A percentile compares a stretch with the other conserved stretches of the same genome.
Conservation (phyloP, 371 early-diverging fungal genomes). For the Mortierella sp. region DNA sequence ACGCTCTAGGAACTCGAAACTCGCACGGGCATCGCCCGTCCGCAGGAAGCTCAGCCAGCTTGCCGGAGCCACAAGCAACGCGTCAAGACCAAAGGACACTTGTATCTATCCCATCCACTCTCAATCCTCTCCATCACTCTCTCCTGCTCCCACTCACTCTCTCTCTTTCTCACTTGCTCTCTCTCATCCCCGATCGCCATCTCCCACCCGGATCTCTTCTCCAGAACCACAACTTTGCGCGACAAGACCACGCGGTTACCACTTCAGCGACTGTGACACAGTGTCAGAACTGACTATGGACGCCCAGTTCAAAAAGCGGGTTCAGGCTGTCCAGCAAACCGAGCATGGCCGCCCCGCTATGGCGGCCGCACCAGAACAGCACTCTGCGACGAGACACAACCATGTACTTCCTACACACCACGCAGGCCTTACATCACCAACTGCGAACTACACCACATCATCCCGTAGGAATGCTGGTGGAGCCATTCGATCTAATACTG, state of each 20-base stretch:
- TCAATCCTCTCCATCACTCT: background rate
- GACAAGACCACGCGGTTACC: too few relatives aligned
- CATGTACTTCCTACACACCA: constrained; percentile 10
- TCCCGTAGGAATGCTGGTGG: constrained; percentile 13
- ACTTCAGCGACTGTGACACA: too few relatives aligned
- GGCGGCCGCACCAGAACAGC: constrained; percentile 8
- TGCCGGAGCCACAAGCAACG: too few relatives aligned
- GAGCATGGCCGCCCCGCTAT: constrained; percentile 3
- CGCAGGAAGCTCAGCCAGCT: background rate
- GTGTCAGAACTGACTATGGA: constrained; percentile 10
- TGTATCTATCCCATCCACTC: too few relatives aligned
- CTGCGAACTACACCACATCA: background rate
- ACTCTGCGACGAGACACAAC: constrained; percentile 15
- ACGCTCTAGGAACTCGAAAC: background rate
- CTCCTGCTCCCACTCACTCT: background rate
- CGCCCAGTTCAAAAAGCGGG: constrained; percentile 24
- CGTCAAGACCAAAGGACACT: too few relatives aligned
- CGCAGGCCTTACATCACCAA: constrained; percentile 4
- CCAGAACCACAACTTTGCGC: too few relatives aligned
- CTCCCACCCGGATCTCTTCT: too few relatives aligned
- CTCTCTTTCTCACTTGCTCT: background rate
- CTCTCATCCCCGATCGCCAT: background rate
- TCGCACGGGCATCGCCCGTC: background rate
- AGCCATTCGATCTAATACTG: constrained; percentile 14
- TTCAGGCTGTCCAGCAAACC: constrained; percentile 23